Conservation (phyloP, 2,329 filamentous ascomycete species). For the Graphiopsis chlorocephala region DNA sequence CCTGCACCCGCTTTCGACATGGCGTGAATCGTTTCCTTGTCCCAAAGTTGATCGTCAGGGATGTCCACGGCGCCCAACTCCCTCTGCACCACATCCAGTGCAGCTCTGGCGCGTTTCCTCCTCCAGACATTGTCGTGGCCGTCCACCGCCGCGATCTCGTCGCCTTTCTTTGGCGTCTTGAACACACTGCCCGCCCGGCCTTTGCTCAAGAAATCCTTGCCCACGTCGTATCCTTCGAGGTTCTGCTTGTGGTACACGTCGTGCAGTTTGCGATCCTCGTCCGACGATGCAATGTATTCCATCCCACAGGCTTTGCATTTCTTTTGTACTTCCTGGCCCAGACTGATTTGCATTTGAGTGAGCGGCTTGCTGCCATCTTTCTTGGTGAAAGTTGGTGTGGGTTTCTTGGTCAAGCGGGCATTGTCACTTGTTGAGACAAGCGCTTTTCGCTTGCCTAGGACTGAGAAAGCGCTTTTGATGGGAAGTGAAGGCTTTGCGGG, state of each 20-base stretch:
- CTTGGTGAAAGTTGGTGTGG: slow-evolving; percentile 27
- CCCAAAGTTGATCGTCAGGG: slow-evolving; percentile 57
- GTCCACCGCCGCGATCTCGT: slow-evolving; percentile 58
- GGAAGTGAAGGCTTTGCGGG: slow-evolving; percentile 17
- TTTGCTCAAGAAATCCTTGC: slow-evolving; percentile 54
- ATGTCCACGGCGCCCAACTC: slow-evolving; percentile 63
- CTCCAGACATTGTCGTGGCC: slow-evolving; percentile 52
- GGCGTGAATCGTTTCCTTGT: slow-evolving; percentile 39
- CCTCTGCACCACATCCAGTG: slow-evolving; percentile 59
- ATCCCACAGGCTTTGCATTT: slow-evolving; percentile 62
- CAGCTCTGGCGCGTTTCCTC: slow-evolving; percentile 53
- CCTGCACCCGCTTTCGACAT: not conserved
- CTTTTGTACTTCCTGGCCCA: slow-evolving; percentile 55
- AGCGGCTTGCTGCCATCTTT: slow-evolving; percentile 32
- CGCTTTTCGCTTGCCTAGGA: slow-evolving; percentile 33
- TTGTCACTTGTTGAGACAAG: slow-evolving; percentile 32
- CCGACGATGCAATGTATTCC: slow-evolving; percentile 63
- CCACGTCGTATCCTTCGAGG: slow-evolving; percentile 59
- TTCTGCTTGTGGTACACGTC: slow-evolving; percentile 64
- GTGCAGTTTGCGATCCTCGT: slow-evolving; percentile 61
- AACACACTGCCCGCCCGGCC: slow-evolving; percentile 18
- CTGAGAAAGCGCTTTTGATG: slow-evolving; percentile 32
- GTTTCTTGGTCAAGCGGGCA: slow-evolving; percentile 28
- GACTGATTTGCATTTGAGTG: slow-evolving; percentile 61
- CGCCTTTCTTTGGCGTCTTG: slow-evolving; percentile 32